phyloP scores from a whole-genome alignment of 2,329 filamentous ascomycete genomes.

The Arthroderma sp. region DNA sequence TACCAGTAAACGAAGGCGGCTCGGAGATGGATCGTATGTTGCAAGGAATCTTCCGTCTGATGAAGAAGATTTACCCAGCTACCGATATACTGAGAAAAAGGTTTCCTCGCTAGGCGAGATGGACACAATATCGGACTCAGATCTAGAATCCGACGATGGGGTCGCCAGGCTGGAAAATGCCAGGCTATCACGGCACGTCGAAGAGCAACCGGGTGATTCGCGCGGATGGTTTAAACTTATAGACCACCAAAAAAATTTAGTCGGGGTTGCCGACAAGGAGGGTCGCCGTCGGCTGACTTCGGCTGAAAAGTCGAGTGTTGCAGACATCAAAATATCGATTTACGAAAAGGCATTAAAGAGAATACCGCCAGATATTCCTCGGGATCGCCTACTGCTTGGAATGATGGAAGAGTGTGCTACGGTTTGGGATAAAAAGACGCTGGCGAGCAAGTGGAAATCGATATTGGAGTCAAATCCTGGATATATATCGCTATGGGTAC shows the following conservation, averaged over 20 bases:
- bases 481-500: conserved; percentile 57
- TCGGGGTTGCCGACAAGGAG: conserved; percentile 32
- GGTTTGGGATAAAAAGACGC: conserved; percentile 54
- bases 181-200: conserved; percentile 50
- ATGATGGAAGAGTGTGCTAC: conserved; percentile 62
- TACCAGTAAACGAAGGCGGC: conserved; percentile 30
- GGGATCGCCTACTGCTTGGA: conserved; percentile 50
- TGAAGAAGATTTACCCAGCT: conserved; percentile 41
- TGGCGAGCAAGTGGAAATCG: conserved; percentile 53
- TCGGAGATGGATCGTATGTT: conserved; percentile 12
- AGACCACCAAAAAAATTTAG: conserved; percentile 57
- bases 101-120: conserved; percentile 36
- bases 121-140: conserved; percentile 38
- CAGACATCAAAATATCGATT: conserved; percentile 67
- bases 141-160: conserved; percentile 29
- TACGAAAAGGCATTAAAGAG: conserved; percentile 63
- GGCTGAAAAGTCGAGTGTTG: conserved; percentile 54
- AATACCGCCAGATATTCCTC: conserved; percentile 33
- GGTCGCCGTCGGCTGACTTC: conserved; percentile 33
- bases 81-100: conserved; percentile 53
- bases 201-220: conserved; percentile 52
- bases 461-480: conserved; percentile 42
- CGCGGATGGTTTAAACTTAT: conserved; percentile 68
- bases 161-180: conserved; percentile 33
- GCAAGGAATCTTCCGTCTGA: conserved; percentile 25